Conservation (phyloP, 148 eudicot species). For the Rhododendron henanense region DNA sequence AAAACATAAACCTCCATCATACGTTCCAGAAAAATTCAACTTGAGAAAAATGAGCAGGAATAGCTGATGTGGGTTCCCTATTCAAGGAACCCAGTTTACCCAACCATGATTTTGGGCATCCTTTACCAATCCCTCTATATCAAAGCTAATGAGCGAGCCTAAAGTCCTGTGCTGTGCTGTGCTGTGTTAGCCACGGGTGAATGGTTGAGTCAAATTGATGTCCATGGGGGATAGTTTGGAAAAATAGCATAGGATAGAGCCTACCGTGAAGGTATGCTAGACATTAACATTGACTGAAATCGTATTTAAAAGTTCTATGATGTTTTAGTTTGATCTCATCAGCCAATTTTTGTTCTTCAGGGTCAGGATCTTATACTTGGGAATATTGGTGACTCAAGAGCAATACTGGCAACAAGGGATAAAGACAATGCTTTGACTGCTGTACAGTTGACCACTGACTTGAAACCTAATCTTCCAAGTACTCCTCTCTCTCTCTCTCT, state of each 20-base stretch:
- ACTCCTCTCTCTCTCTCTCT: neutral
- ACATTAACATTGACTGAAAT: neutral
- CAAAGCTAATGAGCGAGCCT: neutral
- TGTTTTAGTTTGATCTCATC: conserved; percentile 1
- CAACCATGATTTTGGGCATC: neutral
- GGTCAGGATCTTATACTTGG: conserved; percentile 74
- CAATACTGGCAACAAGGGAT: conserved; percentile 67
- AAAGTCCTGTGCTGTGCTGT: neutral
- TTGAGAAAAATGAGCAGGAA: neutral
- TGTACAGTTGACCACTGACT: conserved; percentile 67
- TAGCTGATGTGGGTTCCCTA: neutral
- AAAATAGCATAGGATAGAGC: neutral
- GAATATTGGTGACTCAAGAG: conserved; percentile 95
- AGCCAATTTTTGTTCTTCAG: conserved; percentile 30
- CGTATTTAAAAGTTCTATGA: neutral
- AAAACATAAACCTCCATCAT: neutral
- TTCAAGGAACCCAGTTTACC: neutral
- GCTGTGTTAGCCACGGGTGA: neutral
- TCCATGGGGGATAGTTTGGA: neutral
- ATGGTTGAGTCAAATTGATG: neutral
- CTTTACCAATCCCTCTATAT: neutral
- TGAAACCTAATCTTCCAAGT: conserved; percentile 89
- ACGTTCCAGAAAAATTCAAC: neutral
- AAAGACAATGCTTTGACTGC: conserved; percentile 49
- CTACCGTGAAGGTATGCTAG: neutral